A percentile compares a stretch with the other conserved stretches of the same genome.
phyloP scores from a whole-genome alignment of 2,329 filamentous ascomycete genomes.

The Cercospora nicotianae region DNA sequence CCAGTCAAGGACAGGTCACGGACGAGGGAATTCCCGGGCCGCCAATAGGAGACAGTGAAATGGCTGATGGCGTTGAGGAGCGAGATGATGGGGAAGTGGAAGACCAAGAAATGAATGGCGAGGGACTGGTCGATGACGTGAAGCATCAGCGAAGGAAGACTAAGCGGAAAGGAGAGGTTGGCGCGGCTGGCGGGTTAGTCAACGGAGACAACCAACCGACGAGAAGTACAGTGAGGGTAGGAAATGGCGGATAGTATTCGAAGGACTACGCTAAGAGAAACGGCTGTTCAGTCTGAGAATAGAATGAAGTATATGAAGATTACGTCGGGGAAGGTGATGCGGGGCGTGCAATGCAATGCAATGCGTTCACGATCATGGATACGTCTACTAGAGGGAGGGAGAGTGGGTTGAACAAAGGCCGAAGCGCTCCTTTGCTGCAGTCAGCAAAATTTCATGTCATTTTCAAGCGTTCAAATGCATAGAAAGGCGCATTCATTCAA shows the following conservation, averaged over 20 bases:
- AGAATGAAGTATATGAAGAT: neutral
- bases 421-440: conserved; percentile 5
- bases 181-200: conserved; percentile 16
- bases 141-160: conserved; percentile 23
- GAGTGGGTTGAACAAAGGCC: neutral
- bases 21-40: conserved; percentile 16
- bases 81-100: conserved; percentile 34
- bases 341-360: neutral
- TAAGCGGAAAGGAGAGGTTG: conserved; percentile 14
- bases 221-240: conserved; percentile 9
- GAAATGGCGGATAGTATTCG: conserved; percentile 5
- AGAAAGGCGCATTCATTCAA: neutral
- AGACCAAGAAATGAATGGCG: conserved; percentile 34
- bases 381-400: neutral
- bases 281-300: neutral
- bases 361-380: neutral
- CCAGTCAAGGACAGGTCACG: conserved; percentile 6
- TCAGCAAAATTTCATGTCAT: neutral
- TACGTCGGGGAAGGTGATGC: neutral
- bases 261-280: too few relatives aligned
- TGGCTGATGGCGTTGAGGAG: conserved; percentile 35
- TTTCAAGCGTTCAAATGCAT: conserved; percentile 1
- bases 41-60: conserved; percentile 34
- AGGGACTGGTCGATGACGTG: conserved; percentile 20
- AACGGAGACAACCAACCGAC: conserved; percentile 21